phyloP scores from a whole-genome alignment of 495 filamentous ascomycete species.

The Chaetomium tenue region DNA sequence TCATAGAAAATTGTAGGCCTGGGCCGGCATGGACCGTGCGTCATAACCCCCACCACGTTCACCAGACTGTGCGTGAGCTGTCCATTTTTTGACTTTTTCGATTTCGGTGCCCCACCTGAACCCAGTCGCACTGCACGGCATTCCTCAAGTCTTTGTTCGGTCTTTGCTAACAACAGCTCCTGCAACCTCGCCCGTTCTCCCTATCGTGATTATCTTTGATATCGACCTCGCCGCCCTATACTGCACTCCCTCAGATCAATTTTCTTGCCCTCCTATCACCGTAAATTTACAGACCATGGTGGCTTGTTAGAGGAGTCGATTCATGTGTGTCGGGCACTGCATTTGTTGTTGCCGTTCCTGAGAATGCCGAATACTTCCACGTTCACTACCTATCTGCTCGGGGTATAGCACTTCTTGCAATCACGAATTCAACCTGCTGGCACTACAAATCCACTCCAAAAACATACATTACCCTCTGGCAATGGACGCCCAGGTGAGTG shows the following conservation, averaged over 20 bases:
- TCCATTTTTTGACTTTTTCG: conserved; percentile 19
- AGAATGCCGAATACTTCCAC: conserved; percentile 36
- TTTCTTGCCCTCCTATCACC: background rate
- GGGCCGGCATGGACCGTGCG: conserved; percentile 7
- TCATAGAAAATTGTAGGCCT: background rate
- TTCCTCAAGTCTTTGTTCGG: conserved; percentile 18
- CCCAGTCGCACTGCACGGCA: conserved; percentile 18
- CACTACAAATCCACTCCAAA: conserved; percentile 6
- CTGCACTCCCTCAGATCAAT: background rate
- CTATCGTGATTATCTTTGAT: background rate
- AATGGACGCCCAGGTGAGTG: conserved; percentile 40
- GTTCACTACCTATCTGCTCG: conserved; percentile 29
- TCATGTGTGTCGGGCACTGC: conserved; percentile 35
- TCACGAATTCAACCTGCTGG: conserved; percentile 1
- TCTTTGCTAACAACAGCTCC: background rate
- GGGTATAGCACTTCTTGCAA: conserved; percentile 36
- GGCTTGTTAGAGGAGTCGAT: conserved; percentile 25
- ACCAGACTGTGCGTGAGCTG: background rate
- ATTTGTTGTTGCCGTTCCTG: conserved; percentile 26
- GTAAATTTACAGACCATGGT: conserved; percentile 21
- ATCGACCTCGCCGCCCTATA: background rate
- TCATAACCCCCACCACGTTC: conserved; percentile 23
- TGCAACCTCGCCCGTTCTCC: background rate
- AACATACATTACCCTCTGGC: conserved; percentile 21
- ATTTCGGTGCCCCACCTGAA: conserved; percentile 21